Evolutionary conservation across 2,329 filamentous ascomycete species (phyloP).

Genomic region (Neonectria ditissima): DNA sequence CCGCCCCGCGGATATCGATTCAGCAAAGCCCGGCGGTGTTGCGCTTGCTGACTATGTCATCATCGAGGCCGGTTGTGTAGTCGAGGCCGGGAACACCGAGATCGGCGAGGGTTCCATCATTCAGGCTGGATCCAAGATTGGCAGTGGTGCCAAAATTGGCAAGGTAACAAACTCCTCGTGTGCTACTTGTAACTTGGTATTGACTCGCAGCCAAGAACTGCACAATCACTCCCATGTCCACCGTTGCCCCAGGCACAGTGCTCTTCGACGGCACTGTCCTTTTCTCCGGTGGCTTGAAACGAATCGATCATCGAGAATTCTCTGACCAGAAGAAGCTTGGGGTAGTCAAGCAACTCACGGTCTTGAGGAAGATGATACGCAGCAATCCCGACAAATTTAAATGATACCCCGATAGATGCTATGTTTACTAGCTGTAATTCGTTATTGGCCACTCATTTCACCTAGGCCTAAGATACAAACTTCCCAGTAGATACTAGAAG

Average conservation of each 20-base stretch:
- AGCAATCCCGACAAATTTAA: conserved; percentile 68
- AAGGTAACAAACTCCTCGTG: conserved; percentile 60
- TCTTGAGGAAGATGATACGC: conserved; percentile 74
- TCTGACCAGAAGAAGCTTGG: conserved; percentile 72
- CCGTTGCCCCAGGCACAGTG: conserved; percentile 66
- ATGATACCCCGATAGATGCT: conserved; percentile 37
- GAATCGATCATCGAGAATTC: conserved; percentile 70
- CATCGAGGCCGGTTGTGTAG: conserved; percentile 68
- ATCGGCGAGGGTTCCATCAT: conserved; percentile 71
- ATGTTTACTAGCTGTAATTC: neutral
- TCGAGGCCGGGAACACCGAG: conserved; percentile 73
- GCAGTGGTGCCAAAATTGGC: conserved; percentile 70
- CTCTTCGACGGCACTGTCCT: conserved; percentile 77
- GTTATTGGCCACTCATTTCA: neutral
- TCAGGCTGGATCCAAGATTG: conserved; percentile 70
- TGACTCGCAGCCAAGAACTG: conserved; percentile 65
- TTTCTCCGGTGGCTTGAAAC: conserved; percentile 71
- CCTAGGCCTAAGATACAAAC: neutral
- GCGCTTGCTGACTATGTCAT: conserved; percentile 70
- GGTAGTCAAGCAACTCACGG: conserved; percentile 75
- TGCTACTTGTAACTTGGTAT: neutral
- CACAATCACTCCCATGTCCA: conserved; percentile 74
- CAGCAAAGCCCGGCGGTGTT: conserved; percentile 59
- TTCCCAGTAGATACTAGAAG: neutral
- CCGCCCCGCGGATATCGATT: conserved; percentile 43